phyloP scores from a whole-genome alignment of 2,329 filamentous ascomycete species.

The Aspergillus fischeri region DNA sequence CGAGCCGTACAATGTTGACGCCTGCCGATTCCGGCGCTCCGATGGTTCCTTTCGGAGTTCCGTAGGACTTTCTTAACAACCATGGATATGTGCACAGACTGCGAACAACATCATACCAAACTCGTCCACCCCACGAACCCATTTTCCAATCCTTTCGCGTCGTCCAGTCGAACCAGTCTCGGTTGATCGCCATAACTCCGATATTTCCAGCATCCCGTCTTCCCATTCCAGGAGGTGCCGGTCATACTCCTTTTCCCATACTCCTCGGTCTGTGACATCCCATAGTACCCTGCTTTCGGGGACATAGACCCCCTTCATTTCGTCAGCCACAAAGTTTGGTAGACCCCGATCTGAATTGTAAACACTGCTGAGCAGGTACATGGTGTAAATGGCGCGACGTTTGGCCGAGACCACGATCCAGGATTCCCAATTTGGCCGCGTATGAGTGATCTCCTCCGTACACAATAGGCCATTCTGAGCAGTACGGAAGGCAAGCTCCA shows the following conservation, averaged over 20 bases:
- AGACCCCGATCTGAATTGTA: constrained; percentile 43
- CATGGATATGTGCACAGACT: constrained; percentile 26
- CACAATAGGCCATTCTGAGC: constrained; percentile 44
- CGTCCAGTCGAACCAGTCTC: constrained; percentile 28
- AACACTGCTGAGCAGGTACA: constrained; percentile 53
- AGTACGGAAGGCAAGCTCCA: constrained; percentile 46
- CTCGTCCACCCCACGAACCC: constrained; percentile 51
- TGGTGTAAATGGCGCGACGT: constrained; percentile 48
- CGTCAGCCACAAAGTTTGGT: constrained; percentile 48
- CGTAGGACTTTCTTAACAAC: constrained; percentile 7
- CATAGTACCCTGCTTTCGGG: constrained; percentile 44
- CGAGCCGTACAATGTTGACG: too few species aligned
- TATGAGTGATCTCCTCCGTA: constrained; percentile 35
- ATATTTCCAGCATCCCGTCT: constrained; percentile 41
- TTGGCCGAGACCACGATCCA: constrained; percentile 55
- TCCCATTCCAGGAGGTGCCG: constrained; percentile 41
- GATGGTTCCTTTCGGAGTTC: too few species aligned
- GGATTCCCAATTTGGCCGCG: constrained; percentile 48
- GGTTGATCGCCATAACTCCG: constrained; percentile 49
- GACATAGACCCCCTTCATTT: constrained; percentile 44
- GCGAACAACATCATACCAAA: constrained; percentile 53
- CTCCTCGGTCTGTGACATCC: constrained; percentile 32
- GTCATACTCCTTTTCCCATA: constrained; percentile 47
- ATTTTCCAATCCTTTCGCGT: constrained; percentile 43
- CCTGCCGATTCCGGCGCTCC: too few species aligned